Evolutionary conservation across 2,329 filamentous ascomycete genomes (phyloP).

Genomic region (Dryadomyces sulphureus): DNA sequence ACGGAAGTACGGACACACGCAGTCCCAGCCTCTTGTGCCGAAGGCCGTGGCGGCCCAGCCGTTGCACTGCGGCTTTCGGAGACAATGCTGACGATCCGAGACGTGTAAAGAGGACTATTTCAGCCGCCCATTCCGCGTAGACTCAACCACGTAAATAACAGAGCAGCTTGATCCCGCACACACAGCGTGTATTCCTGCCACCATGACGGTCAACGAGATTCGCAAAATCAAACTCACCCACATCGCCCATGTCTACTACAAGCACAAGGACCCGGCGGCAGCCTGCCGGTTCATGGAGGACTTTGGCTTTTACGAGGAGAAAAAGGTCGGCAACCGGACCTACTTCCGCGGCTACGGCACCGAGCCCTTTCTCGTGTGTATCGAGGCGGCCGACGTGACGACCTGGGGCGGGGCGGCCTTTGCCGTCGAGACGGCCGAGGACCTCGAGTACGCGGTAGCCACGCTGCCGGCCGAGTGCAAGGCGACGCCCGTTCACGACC

Average conservation of each 20-base stretch:
- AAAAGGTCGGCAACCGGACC: slow-evolving; percentile 25
- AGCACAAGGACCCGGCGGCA: slow-evolving; percentile 26
- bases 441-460: slow-evolving; percentile 34
- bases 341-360: slow-evolving; percentile 48
- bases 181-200: background rate
- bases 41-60: too few species aligned
- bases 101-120: too few species aligned
- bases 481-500: slow-evolving; percentile 31
- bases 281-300: slow-evolving; percentile 28
- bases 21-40: too few species aligned
- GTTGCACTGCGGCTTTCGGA: too few species aligned
- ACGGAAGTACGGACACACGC: too few species aligned
- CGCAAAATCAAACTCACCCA: slow-evolving; percentile 22
- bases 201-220: slow-evolving; percentile 12
- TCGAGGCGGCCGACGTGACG: slow-evolving; percentile 28
- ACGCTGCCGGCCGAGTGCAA: slow-evolving; percentile 31
- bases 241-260: slow-evolving; percentile 32
- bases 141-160: too few species aligned
- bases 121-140: too few species aligned
- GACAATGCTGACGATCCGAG: too few species aligned
- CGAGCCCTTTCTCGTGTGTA: slow-evolving; percentile 45
- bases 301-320: slow-evolving; percentile 30
- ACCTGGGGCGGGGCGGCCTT: slow-evolving; percentile 43
- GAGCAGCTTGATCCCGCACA: too few species aligned
- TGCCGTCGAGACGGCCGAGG: slow-evolving; percentile 38